phyloP scores from a whole-genome alignment of 163 green algal genomes.

The Volvox carteri region DNA sequence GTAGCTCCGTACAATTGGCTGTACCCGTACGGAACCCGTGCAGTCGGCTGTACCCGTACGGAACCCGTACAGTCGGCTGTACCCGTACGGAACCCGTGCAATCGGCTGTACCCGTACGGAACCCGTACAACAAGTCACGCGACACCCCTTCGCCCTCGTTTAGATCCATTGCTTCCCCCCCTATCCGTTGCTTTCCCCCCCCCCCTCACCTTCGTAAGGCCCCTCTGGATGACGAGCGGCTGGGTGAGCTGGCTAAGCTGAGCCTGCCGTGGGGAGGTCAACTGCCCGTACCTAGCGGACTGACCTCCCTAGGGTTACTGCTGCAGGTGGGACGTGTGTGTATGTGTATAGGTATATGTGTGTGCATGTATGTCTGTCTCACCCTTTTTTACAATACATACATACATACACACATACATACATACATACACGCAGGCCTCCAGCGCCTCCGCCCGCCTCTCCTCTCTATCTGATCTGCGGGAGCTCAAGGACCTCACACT shows the following conservation, averaged over 20 bases:
- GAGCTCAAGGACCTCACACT: conserved; percentile 27
- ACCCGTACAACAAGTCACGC: neutral
- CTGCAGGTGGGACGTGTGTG: conserved; percentile 20
- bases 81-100: neutral
- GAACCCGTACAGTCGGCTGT: too few species aligned
- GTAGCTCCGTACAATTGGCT: too few species aligned
- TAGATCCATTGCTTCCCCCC: neutral
- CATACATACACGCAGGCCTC: neutral
- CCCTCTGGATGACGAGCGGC: conserved; percentile 35
- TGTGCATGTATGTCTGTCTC: neutral
- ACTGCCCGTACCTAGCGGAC: neutral
- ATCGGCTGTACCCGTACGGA: neutral
- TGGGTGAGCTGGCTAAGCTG: conserved; percentile 24
- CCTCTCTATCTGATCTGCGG: neutral
- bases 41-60: too few species aligned
- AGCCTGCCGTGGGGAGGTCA: neutral
- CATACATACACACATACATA: neutral
- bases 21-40: too few species aligned
- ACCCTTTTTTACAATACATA: neutral
- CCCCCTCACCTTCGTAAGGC: neutral
- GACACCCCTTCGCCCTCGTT: neutral
- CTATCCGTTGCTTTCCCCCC: neutral
- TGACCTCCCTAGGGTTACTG: conserved; percentile 42
- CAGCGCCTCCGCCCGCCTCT: conserved; percentile 6
- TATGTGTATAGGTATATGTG: neutral